Evolutionary conservation across 2,329 filamentous ascomycete genomes (phyloP), one percentile per base, ranked within the genome.

Genomic region (Coleophoma cylindrospora): DNA sequence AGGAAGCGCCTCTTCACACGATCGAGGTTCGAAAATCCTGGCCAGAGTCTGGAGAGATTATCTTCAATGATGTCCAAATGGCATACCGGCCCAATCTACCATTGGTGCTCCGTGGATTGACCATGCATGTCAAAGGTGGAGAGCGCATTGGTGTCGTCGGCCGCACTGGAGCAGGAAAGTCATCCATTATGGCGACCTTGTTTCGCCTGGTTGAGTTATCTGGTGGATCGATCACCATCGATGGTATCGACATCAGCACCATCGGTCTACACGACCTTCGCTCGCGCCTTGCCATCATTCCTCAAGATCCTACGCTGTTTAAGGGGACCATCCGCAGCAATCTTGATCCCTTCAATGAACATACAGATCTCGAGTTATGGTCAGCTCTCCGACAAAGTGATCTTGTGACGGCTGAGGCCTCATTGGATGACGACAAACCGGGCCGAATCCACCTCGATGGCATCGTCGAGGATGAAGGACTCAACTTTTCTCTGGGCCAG

Each of bases 401-500:
- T 67, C 75, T 94, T 2, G 80, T 90, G 2, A 69, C 77, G 3
- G 68, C 68, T 2, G 76, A 82, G 10, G 58, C 55, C 34, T 53
- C 40, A 8, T 48, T 57, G 8, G 65, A 66, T 19, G 58, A 66
- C 40, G 64, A 65, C 48, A 68, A 71, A 51, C 66, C 69, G n/a
- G 68, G 68, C 10, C 83, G 87, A 50, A 87, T 96, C 53, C 84
- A 90, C 57, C 84, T 99, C 19, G 92, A 97, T 68, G 86, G 80
- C 14, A 64, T 82, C 2, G 92, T 97, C 2, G 91, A 96, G 60
- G 94, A 97, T 65, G 92, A 96, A 70, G 94, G 94, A 0, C 78
- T 96, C 54, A 97, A 97, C 70, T 96, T 96, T 74, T 95, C 90
- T 0, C 84, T 97, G 10, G 92, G 92, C 7, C 92, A 97, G 71